Evolutionary conservation across 2,329 filamentous ascomycete species (phyloP).

Genomic region (Cryphonectria radicalis): DNA sequence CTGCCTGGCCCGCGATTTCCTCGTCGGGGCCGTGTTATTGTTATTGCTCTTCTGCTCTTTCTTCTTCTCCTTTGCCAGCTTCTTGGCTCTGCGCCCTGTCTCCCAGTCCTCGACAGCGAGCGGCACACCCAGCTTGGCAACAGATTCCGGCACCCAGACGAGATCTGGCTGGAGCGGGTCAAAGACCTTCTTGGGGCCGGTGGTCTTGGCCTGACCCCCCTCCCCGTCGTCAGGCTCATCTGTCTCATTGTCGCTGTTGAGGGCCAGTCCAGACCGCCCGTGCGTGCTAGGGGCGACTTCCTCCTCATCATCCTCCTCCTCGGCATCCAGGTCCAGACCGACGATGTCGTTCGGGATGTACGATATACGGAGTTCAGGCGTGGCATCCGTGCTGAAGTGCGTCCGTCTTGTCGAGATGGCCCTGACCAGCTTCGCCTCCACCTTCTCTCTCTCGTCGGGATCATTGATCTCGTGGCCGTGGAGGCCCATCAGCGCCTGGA

Average conservation of each 20-base stretch:
- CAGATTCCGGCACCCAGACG: constrained; percentile 69
- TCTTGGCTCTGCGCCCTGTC: constrained; percentile 41
- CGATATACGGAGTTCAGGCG: constrained; percentile 77
- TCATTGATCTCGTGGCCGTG: constrained; percentile 31
- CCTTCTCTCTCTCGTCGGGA: constrained; percentile 45
- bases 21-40: constrained; percentile 20
- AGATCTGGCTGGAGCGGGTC: constrained; percentile 70
- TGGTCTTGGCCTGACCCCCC: constrained; percentile 28
- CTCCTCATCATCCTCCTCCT: constrained; percentile 72
- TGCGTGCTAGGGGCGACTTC: constrained; percentile 55
- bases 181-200: constrained; percentile 50
- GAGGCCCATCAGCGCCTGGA: constrained; percentile 56
- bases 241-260: constrained; percentile 70
- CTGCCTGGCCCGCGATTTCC: constrained; percentile 26
- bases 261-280: constrained; percentile 58
- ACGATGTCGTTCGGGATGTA: constrained; percentile 79
- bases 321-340: constrained; percentile 73
- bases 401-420: constrained; percentile 69
- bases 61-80: constrained; percentile 28
- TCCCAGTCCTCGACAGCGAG: constrained; percentile 70
- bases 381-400: constrained; percentile 75
- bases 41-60: constrained; percentile 5
- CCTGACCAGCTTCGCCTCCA: constrained; percentile 59
- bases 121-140: constrained; percentile 68
- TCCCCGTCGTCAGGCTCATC: constrained; percentile 42